Evolutionary conservation across 345 rosid genomes (phyloP).

Genomic region (Murraya paniculata): DNA sequence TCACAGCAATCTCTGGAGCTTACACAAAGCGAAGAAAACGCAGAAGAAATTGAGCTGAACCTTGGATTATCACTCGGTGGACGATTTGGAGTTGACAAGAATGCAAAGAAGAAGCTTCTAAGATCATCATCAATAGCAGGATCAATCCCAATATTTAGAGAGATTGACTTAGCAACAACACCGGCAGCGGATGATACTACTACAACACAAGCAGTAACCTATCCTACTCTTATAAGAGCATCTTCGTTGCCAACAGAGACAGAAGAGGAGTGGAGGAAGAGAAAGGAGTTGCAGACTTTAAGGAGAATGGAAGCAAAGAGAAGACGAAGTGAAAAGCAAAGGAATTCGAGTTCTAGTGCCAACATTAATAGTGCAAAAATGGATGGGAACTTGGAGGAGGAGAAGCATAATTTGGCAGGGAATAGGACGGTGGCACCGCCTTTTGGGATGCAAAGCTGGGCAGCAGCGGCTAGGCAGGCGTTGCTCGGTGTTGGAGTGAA

Average conservation of each 20-base stretch:
- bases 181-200: background rate
- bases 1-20: slow-evolving; percentile 8
- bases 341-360: slow-evolving; percentile 29
- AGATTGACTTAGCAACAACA: slow-evolving; percentile 19
- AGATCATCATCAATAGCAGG: slow-evolving; percentile 82
- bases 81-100: slow-evolving; percentile 78
- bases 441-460: slow-evolving; percentile 42
- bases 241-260: slow-evolving; percentile 86
- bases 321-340: slow-evolving; percentile 81
- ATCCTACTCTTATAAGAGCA: slow-evolving; percentile 59
- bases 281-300: slow-evolving; percentile 74
- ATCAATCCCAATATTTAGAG: slow-evolving; percentile 35
- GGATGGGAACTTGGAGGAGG: slow-evolving; percentile 32
- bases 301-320: slow-evolving; percentile 89
- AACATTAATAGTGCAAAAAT: background rate
- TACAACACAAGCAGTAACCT: slow-evolving; percentile 29
- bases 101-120: slow-evolving; percentile 41
- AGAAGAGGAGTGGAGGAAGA: slow-evolving; percentile 91
- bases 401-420: slow-evolving; percentile 23
- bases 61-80: slow-evolving; percentile 91
- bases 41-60: slow-evolving; percentile 60
- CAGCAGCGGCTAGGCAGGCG: slow-evolving; percentile 29
- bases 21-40: slow-evolving; percentile 23
- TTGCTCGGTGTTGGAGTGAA: slow-evolving; percentile 21
- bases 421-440: slow-evolving; percentile 25